Base-by-base conservation (phyloP, 139 green algal genomes). In the Micractinium conductrix region DNA sequence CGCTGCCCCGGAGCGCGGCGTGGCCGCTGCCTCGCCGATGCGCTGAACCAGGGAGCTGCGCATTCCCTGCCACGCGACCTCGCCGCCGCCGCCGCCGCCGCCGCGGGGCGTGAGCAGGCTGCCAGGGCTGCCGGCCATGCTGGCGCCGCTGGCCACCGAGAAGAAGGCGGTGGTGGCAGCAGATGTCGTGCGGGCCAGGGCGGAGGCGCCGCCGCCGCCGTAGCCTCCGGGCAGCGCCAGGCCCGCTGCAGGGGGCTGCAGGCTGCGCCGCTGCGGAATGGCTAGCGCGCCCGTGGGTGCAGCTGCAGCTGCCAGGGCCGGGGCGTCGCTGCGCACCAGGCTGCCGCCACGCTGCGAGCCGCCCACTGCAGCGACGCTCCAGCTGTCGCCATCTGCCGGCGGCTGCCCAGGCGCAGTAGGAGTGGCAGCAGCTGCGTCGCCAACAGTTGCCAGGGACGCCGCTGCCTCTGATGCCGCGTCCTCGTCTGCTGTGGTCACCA, bases 401-500 rank as follows among this genome's bases (percentile, higher is more conserved):
- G 62, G 26, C n/a, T 30, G n/a, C 53, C 26, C 37, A 21, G 19
- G 21, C 22, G 24, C 40, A 17, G 40, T 28, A 2, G 69, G 40
- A 24, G 69, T 53, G 37, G 16, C 68, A 4, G 21, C 24, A 2
- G 69, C 7, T 53, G 38, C n/a, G 1, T 8, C 40, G 8, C 42
- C 40, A 24, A 40, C 69, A 37, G 69, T n/a, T 70, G 30, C n/a
- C n/a, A 24, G 12, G 60, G 53, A 19, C 6, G 53, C 26, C 33
- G 69, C 69, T 37, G 69, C 69, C 38, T 75, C 37, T 26, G 35
- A 38, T 7, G 7, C 69, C 26, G 69, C 69, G 37, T 75, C 69
- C 69, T 75, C 40, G 26, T 75, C 69, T 10, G 69, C 69, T 26
- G 69, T 75, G 69, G 69, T 75, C 22, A 75, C 40, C 69, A 75